phyloP scores from a whole-genome alignment of 495 filamentous ascomycete species.

The Penicillium pancosmium region DNA sequence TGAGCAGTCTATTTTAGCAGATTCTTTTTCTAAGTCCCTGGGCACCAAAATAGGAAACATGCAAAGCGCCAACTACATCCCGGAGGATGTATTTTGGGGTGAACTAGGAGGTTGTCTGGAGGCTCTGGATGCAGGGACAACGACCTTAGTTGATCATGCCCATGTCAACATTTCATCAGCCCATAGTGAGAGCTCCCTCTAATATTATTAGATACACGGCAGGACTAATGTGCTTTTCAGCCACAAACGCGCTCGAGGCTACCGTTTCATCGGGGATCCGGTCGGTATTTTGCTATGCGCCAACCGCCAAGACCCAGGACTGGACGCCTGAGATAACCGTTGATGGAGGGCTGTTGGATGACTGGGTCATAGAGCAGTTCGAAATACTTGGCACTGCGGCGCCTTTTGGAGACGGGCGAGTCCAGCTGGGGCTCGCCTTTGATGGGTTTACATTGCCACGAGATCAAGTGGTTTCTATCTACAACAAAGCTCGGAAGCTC shows the following conservation, averaged over 20 bases:
- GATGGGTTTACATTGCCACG: slow-evolving; percentile 40
- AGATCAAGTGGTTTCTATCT: slow-evolving; percentile 34
- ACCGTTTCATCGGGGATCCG: slow-evolving; percentile 50
- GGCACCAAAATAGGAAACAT: slow-evolving; percentile 25
- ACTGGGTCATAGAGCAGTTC: slow-evolving; percentile 44
- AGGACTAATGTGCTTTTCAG: slow-evolving; percentile 19
- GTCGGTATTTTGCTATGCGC: slow-evolving; percentile 50
- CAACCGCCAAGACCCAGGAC: slow-evolving; percentile 31
- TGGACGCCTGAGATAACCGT: slow-evolving; percentile 40
- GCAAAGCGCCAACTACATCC: slow-evolving; percentile 37
- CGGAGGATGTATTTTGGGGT: slow-evolving; percentile 57
- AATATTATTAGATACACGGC: neutral
- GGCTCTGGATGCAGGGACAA: slow-evolving; percentile 57
- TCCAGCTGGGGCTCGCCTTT: slow-evolving; percentile 45
- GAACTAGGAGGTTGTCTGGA: slow-evolving; percentile 57
- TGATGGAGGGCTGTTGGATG: slow-evolving; percentile 33
- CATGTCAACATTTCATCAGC: slow-evolving; percentile 50
- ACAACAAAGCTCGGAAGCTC: slow-evolving; percentile 26
- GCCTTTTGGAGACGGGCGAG: slow-evolving; percentile 42
- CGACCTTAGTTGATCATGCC: slow-evolving; percentile 60
- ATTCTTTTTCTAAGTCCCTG: neutral
- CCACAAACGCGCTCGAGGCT: slow-evolving; percentile 40
- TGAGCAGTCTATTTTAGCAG: neutral
- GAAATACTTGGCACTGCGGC: slow-evolving; percentile 30
- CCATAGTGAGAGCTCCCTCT: slow-evolving; percentile 27